Base-by-base conservation (phyloP, 2,329 filamentous ascomycete species). In the Diplodia mutila region DNA sequence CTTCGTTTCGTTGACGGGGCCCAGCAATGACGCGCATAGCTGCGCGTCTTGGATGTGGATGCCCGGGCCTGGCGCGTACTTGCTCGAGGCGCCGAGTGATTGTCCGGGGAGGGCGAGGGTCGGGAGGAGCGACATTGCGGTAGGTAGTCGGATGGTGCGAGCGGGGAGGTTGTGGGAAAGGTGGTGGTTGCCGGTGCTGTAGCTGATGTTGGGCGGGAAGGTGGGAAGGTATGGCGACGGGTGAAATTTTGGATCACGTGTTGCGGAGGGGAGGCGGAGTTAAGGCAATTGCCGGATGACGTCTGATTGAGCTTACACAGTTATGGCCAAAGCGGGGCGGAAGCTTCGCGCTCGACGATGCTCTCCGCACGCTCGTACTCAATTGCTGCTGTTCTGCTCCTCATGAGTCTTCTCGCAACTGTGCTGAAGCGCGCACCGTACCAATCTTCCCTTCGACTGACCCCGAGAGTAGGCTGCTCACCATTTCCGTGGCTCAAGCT, bases 1-100 rank as follows among this genome's bases (percentile, higher is more conserved):
- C 59, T 68, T 78, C 71, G 69, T 75, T 70, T 57, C 84, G 78
- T 57, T 79, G 74, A 84, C 87, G 49, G 86, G 86, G 57, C 94
- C 94, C 61, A 93, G 86, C 69, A 97, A 89, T 23, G 94, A 97
- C 69, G 94, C 90, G 78, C 91, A 91, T 72, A 97, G 87, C 68
- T 89, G 86, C 70, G 87, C 85, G 70, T 90, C 85, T 80, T 92
- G 86, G 71, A 97, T 84, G 79, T 98, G 93, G 0, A 93, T 97
- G 71, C 94, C 95, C 12, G 91, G 84, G 16, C 94, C 94, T 32
- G 93, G 86, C 49, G 85, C 80, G 79, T 90, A 94, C 71, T 88
- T 86, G 66, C 85, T 83, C 21, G 85, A 80, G 21, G 90, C 81
- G 34, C 91, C 94, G 49, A 99, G 87, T 54, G 89, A 82, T 77